Percentiles rank a stretch among this genome's conserved stretches.
These are phyloP conservation scores for Exobasidium cylindrosporum DNA, from an alignment of 1,284 basidiomycete genomes.

Conservation along the genomic window DNA sequence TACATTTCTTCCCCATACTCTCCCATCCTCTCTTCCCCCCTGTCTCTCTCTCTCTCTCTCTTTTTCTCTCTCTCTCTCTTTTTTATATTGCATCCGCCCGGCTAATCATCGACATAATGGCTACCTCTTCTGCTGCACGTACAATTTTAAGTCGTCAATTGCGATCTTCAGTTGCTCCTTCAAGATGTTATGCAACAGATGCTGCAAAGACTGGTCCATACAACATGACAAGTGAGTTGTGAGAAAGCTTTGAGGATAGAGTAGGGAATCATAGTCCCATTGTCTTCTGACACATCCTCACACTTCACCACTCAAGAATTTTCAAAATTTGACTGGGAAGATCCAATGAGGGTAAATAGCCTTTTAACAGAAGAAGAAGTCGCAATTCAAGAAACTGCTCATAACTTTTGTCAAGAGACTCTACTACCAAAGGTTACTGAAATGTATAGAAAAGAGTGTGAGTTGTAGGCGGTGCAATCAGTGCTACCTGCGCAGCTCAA, in stretches of 20 bases:
- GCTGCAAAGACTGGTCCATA: conserved; percentile 16
- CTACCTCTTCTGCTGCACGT: background rate
- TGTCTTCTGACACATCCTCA: conserved; percentile 17
- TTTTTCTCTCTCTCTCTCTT: background rate
- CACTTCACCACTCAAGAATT: too few species aligned
- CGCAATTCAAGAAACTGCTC: conserved; percentile 80
- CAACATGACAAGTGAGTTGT: conserved; percentile 33
- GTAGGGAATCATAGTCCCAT: background rate
- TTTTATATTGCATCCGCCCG: too few species aligned
- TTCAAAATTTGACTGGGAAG: conserved; percentile 71
- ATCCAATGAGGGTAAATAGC: conserved; percentile 27
- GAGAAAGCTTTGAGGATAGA: background rate
- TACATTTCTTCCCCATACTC: too few species aligned
- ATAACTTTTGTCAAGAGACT: conserved; percentile 79
- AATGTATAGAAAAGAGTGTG: conserved; percentile 82
- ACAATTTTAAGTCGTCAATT: background rate
- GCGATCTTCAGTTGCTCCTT: background rate
- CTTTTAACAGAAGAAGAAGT: conserved; percentile 83
- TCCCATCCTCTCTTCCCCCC: background rate
- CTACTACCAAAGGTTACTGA: conserved; percentile 79
- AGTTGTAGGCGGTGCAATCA: conserved; percentile 33
- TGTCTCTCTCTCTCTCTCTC: background rate
- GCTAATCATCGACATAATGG: background rate
- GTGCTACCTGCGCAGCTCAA: too few species aligned
- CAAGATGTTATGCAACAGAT: conserved; percentile 2